Evolutionary conservation across 2,329 filamentous ascomycete species (phyloP), one percentile per base, ranked within the genome.

Genomic region (Hypoxylon sp.): DNA sequence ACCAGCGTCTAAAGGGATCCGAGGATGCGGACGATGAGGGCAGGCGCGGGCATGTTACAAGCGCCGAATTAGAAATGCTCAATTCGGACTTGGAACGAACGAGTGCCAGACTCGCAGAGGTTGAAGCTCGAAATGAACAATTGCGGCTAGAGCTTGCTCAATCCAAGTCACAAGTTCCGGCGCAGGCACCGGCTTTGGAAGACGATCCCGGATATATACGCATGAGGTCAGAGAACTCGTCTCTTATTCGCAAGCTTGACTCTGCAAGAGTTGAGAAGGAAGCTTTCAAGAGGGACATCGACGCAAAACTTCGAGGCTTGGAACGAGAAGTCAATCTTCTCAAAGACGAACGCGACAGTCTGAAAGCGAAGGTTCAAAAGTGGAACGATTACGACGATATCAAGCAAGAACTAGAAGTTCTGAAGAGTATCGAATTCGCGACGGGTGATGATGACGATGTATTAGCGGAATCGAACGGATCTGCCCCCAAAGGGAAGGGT

Each of bases 341-440:
- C 16, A 90, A 90, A 73, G 88, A 91, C 30, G 96, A 98, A 76
- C 90, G 92, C 69, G 94, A 97, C 65, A 83, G 85, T 25, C 82
- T 98, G 60, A 92, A 91, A 75, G 82, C 85, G 37, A 97, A 96
- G 80, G 87, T 98, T 2, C 89, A 93, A 68, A 96, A 92, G 76
- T 96, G 93, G 89, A 88, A 88, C 71, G 96, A 99, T 77, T 99
- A 99, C 77, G 94, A 98, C 32, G 95, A 98, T 63, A 88, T 99
- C 50, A 97, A 96, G 80, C 92, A 96, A 70, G 96, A 99, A 79
- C 85, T 99, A 2, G 95, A 98, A 74, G 94, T 98, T 66, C 87
- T 99, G 65, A 97, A 97, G 87, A 97, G 95, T 71, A 97, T 99
- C 73, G 96, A 99, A 77, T 97, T 99, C 74, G 92, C 95, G 1